Conservation (phyloP, 2,329 filamentous ascomycete species). For the Colletotrichum nymphaeae region DNA sequence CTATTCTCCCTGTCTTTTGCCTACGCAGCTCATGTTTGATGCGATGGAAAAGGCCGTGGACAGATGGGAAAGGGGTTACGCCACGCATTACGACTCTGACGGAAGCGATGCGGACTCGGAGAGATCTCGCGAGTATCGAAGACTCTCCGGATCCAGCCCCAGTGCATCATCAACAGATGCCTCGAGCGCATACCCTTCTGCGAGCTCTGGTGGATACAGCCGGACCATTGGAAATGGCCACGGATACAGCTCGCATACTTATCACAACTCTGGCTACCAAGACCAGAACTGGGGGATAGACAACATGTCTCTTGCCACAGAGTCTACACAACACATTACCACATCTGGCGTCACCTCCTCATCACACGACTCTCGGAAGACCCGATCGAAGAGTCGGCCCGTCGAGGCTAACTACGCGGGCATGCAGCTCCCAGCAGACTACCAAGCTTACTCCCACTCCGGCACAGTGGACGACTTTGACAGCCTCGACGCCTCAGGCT, state of each 20-base stretch:
- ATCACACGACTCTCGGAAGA: not conserved
- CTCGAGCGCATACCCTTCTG: constrained; percentile 21
- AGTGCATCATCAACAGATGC: constrained; percentile 29
- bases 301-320: constrained; percentile 15
- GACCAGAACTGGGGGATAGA: constrained; percentile 28
- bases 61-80: constrained; percentile 30
- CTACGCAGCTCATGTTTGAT: constrained; percentile 32
- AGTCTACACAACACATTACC: not conserved
- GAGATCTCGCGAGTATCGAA: constrained; percentile 24
- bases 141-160: constrained; percentile 25
- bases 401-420: constrained; percentile 10
- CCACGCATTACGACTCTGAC: constrained; percentile 27
- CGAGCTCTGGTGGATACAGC: constrained; percentile 24
- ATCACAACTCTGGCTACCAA: constrained; percentile 25
- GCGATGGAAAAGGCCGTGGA: constrained; percentile 32
- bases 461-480: constrained; percentile 28
- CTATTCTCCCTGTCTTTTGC: constrained; percentile 30
- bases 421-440: constrained; percentile 20
- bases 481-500: constrained; percentile 15
- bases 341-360: not conserved
- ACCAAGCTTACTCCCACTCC: constrained; percentile 17
- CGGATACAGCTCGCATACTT: constrained; percentile 7
- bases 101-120: constrained; percentile 33
- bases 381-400: not conserved
- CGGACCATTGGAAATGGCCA: constrained; percentile 16